Evolutionary conservation across 352 stramenopile species (phyloP).

Genomic region (Aphanomyces cochlioides): DNA sequence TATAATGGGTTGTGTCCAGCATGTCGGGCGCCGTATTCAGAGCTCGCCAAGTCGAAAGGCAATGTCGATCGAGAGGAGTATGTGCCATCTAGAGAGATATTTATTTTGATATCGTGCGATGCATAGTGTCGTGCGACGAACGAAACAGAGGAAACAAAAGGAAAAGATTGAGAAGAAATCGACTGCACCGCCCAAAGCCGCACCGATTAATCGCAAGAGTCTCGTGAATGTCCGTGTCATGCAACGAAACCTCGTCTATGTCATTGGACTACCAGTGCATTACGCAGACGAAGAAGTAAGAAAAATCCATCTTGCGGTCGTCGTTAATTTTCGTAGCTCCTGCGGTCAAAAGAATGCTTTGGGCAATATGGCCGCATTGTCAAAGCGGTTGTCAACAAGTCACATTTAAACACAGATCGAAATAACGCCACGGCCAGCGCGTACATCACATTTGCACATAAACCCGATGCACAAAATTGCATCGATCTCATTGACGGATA

Average conservation of each 20-base stretch:
- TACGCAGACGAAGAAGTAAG: constrained; percentile 78
- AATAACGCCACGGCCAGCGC: constrained; percentile 79
- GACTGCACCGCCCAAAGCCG: constrained; percentile 38
- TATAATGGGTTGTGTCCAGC: constrained; percentile 97
- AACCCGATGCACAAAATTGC: constrained; percentile 87
- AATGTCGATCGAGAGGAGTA: constrained; percentile 95
- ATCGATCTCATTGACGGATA: constrained; percentile 91
- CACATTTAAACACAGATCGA: constrained; percentile 62
- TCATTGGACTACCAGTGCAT: constrained; percentile 85
- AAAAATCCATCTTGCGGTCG: background rate
- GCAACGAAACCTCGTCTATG: constrained; percentile 93
- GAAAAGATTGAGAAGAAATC: constrained; percentile 77
- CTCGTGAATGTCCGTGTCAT: constrained; percentile 90
- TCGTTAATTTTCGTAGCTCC: constrained; percentile 39
- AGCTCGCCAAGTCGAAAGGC: constrained; percentile 86
- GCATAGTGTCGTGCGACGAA: constrained; percentile 61
- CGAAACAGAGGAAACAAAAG: constrained; percentile 80
- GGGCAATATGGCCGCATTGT: constrained; percentile 92
- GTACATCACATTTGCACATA: constrained; percentile 91
- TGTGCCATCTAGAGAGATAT: constrained; percentile 21
- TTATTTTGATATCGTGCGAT: background rate
- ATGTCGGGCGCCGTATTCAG: constrained; percentile 95
- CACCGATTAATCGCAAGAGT: constrained; percentile 67
- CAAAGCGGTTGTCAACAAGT: constrained; percentile 91
- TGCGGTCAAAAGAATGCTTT: constrained; percentile 87